Percentiles rank a stretch among this genome's conserved stretches.
Evolutionary conservation across 179 eudicot species (phyloP).

Genomic region (Patellifolia procumbens): DNA sequence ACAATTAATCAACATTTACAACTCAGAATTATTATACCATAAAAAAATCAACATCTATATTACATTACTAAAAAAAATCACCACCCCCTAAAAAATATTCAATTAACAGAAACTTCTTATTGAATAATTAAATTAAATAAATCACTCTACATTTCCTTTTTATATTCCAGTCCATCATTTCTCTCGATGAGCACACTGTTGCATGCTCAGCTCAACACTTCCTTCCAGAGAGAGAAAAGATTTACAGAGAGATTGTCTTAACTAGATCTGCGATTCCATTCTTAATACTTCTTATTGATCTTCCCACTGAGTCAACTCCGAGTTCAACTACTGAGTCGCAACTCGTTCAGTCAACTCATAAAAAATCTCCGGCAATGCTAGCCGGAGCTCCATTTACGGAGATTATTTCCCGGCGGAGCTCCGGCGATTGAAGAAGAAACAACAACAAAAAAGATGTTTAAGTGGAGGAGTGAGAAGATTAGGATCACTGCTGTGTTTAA

Average conservation of each 20-base stretch:
- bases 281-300: too few species aligned
- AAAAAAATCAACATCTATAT: background rate
- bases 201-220: background rate
- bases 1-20: background rate
- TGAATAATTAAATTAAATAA: slow-evolving; percentile 13
- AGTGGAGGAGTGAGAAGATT: slow-evolving; percentile 80
- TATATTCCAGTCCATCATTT: slow-evolving; percentile 18
- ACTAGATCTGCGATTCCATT: slow-evolving; percentile 5
- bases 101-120: slow-evolving; percentile 22
- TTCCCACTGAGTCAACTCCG: background rate
- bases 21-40: background rate
- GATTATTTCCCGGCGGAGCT: slow-evolving; percentile 23
- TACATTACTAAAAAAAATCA: background rate
- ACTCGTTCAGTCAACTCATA: background rate
- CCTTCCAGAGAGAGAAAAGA: background rate
- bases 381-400: slow-evolving; percentile 45
- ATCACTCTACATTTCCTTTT: background rate
- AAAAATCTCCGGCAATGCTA: slow-evolving; percentile 28
- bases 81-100: background rate
- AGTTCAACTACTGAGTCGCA: background rate
- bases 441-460: slow-evolving; percentile 60
- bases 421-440: slow-evolving; percentile 19
- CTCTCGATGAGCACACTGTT: slow-evolving; percentile 25
- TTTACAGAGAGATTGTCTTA: too few species aligned
- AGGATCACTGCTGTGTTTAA: slow-evolving; percentile 72